These are phyloP conservation scores for Clonostachys rhizophaga DNA, from an alignment of 2,329 filamentous ascomycete genomes.

Conservation along the genomic window DNA sequence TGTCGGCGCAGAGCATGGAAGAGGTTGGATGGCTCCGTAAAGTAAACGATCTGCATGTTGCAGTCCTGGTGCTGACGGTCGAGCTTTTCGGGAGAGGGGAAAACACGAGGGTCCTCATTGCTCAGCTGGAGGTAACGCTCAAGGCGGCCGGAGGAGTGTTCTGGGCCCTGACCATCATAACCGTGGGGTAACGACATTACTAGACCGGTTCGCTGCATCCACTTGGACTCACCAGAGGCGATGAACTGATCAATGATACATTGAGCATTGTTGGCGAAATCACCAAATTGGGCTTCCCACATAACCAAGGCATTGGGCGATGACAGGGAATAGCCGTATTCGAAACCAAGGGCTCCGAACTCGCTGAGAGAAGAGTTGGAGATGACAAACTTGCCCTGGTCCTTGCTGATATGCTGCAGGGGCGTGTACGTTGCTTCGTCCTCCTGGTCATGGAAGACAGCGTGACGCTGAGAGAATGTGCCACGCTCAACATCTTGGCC, in stretches of 20 bases:
- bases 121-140: constrained; percentile 96
- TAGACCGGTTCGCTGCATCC: constrained; percentile 95
- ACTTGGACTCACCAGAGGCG: constrained; percentile 95
- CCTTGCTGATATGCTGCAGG: constrained; percentile 79
- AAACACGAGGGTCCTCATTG: constrained; percentile 94
- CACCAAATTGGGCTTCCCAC: constrained; percentile 99
- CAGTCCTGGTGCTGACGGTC: constrained; percentile 98
- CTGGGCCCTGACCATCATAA: constrained; percentile 96
- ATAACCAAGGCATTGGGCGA: constrained; percentile 96
- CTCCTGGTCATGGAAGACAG: constrained; percentile 96
- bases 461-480: constrained; percentile 97
- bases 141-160: constrained; percentile 96
- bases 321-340: constrained; percentile 96
- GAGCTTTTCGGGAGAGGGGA: constrained; percentile 82
- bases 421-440: constrained; percentile 90
- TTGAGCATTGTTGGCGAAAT: constrained; percentile 99
- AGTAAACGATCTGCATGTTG: constrained; percentile 98
- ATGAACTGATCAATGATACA: constrained; percentile 99
- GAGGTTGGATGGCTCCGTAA: constrained; percentile 91
- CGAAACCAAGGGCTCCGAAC: constrained; percentile 79
- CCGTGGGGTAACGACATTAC: constrained; percentile 96
- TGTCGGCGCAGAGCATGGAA: constrained; percentile 96
- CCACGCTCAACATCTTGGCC: constrained; percentile 99
- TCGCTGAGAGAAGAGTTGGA: constrained; percentile 84
- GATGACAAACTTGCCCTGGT: constrained; percentile 94